phyloP scores from a whole-genome alignment of 345 rosid species.

The Eutrema heterophyllum region DNA sequence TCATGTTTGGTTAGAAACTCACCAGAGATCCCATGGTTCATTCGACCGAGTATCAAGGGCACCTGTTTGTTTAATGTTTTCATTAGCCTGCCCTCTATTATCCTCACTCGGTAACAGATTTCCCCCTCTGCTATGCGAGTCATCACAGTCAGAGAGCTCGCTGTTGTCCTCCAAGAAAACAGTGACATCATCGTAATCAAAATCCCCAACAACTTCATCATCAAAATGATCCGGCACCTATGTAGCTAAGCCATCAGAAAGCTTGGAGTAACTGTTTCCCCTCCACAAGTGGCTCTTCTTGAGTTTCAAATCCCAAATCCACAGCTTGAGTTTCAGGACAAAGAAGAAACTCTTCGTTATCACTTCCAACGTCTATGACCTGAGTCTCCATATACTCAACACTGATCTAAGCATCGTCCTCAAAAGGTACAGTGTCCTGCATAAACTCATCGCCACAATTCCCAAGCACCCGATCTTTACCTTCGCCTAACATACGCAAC shows the following conservation, averaged over 20 bases:
- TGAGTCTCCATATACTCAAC: conserved; percentile 35
- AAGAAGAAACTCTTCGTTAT: conserved; percentile 27
- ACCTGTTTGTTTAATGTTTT: conserved; percentile 18
- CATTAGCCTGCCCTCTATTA: conserved; percentile 13
- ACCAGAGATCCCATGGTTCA: no score
- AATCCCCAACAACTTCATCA: conserved; percentile 22
- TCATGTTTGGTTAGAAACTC: conserved; percentile 15
- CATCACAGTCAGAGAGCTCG: conserved; percentile 36
- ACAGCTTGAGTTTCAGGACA: conserved; percentile 39
- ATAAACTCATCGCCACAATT: neutral
- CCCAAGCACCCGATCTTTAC: conserved; percentile 11
- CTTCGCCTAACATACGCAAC: conserved; percentile 13
- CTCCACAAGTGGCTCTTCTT: conserved; percentile 22
- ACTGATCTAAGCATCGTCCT: conserved; percentile 15
- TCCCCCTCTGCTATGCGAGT: conserved; percentile 17
- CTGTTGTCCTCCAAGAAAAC: conserved; percentile 37
- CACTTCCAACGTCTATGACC: conserved; percentile 26
- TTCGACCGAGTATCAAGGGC: conserved; percentile 10
- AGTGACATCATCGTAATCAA: conserved; percentile 49
- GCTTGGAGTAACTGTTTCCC: conserved; percentile 19
- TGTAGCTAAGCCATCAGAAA: no score
- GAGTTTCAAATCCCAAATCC: conserved; percentile 23
- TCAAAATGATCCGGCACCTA: conserved; percentile 23
- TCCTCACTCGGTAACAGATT: conserved; percentile 22
- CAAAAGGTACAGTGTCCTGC: conserved; percentile 22